phyloP scores from a whole-genome alignment of 2,329 filamentous ascomycete species.

The Hymenoscyphus fructigenus region DNA sequence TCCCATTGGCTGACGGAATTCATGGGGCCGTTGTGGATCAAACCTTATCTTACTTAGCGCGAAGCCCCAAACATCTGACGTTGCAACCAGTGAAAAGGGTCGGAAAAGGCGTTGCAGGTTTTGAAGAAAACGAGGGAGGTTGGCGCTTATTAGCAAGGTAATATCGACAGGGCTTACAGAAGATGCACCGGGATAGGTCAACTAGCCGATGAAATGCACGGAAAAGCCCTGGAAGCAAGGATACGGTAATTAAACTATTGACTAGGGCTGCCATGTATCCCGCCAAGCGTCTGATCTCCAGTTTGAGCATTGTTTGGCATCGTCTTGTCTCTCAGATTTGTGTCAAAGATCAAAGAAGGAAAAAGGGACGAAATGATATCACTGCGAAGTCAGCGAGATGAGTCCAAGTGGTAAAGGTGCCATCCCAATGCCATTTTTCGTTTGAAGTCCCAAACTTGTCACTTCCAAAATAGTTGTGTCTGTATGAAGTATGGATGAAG shows the following conservation, averaged over 20 bases:
- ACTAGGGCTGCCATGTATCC: too few species aligned
- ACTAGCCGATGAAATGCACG: not conserved
- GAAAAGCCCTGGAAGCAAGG: too few species aligned
- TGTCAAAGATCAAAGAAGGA: not conserved
- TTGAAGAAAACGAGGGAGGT: not conserved
- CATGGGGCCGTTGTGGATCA: not conserved
- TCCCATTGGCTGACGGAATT: not conserved
- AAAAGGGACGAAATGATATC: not conserved
- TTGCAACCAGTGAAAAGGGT: not conserved
- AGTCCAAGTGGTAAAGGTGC: too few species aligned
- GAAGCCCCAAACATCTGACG: not conserved
- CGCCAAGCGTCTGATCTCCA: not conserved
- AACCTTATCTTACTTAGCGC: not conserved
- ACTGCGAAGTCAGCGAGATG: not conserved
- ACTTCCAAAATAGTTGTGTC: not conserved
- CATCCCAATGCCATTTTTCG: not conserved
- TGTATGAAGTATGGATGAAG: not conserved
- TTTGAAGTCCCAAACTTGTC: not conserved
- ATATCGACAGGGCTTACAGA: not conserved
- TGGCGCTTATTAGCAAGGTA: not conserved
- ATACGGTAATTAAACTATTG: too few species aligned
- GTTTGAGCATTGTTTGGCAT: slow-evolving; percentile 5
- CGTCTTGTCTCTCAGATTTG: not conserved
- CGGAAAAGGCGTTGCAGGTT: not conserved
- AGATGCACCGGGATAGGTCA: not conserved